phyloP scores from a whole-genome alignment of 192 early-diverging fungal species.

The Coemansia sp. region DNA sequence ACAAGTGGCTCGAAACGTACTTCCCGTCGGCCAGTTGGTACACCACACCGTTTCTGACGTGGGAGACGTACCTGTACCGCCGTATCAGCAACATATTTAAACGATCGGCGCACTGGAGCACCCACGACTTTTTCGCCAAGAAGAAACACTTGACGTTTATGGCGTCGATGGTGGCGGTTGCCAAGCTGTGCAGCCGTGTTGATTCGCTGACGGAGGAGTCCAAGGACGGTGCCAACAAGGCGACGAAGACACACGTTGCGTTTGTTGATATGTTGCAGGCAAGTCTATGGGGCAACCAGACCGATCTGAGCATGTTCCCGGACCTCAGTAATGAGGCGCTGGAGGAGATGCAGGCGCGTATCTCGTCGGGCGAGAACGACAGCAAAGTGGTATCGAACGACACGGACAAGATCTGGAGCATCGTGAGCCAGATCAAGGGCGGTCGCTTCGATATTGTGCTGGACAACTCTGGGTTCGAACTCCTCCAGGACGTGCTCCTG shows the following conservation, averaged over 20 bases:
- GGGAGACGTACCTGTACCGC: conserved; percentile 85
- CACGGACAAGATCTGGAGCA: conserved; percentile 62
- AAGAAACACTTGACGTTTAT: conserved; percentile 71
- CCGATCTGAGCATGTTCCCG: conserved; percentile 77
- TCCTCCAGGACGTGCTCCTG: conserved; percentile 83
- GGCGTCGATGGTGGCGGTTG: conserved; percentile 65
- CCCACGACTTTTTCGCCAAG: conserved; percentile 71
- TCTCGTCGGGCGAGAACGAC: conserved; percentile 48
- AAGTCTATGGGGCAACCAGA: conserved; percentile 89
- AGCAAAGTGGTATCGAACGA: conserved; percentile 74
- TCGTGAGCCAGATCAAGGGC: conserved; percentile 55
- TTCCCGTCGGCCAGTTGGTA: conserved; percentile 70
- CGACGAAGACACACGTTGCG: conserved; percentile 42
- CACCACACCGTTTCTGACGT: conserved; percentile 75
- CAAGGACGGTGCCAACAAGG: conserved; percentile 9
- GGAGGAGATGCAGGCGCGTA: conserved; percentile 65
- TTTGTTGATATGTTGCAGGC: conserved; percentile 74
- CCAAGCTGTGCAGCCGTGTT: conserved; percentile 64
- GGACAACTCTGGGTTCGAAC: conserved; percentile 94
- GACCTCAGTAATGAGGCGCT: conserved; percentile 68
- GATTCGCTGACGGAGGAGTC: conserved; percentile 34
- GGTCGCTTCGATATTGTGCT: conserved; percentile 81
- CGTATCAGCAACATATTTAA: conserved; percentile 65
- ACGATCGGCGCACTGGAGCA: conserved; percentile 58
- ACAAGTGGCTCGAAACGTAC: conserved; percentile 56